Conservation (phyloP, 768 basidiomycete genomes). For the Omphalotus guepiniiformis region DNA sequence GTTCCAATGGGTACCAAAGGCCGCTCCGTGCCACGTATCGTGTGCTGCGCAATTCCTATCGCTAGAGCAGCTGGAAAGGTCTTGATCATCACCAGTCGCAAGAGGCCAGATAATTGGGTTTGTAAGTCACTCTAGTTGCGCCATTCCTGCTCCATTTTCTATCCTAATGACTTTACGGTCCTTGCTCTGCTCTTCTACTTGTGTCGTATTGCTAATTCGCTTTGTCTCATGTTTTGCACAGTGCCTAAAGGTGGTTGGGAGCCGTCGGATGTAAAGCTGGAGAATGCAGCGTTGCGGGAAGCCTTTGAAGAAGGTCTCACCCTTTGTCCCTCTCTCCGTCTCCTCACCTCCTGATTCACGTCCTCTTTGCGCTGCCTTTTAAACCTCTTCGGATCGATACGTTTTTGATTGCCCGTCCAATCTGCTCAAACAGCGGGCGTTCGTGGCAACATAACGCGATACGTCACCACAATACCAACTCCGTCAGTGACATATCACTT, state of each 20-base stretch:
- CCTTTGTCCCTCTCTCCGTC: conserved; percentile 73
- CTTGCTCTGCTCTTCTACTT: conserved; percentile 5
- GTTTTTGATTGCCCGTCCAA: conserved; percentile 8
- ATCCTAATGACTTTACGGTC: not conserved
- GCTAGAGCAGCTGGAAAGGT: conserved; percentile 69
- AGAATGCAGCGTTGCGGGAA: conserved; percentile 88
- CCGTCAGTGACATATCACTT: conserved; percentile 84
- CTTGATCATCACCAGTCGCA: conserved; percentile 81
- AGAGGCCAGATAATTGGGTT: conserved; percentile 78
- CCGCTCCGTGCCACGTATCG: conserved; percentile 75
- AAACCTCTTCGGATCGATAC: conserved; percentile 19
- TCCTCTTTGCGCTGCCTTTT: conserved; percentile 28
- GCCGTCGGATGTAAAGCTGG: conserved; percentile 71
- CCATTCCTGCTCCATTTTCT: not conserved
- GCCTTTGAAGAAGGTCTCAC: conserved; percentile 96
- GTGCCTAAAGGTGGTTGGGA: conserved; percentile 96
- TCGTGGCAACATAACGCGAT: conserved; percentile 81
- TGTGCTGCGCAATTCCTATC: conserved; percentile 89
- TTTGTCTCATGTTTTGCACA: conserved; percentile 23
- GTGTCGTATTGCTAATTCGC: conserved; percentile 2
- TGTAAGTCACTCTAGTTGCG: conserved; percentile 54
- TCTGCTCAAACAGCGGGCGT: conserved; percentile 65
- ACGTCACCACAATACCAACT: conserved; percentile 76
- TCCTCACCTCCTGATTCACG: conserved; percentile 65
- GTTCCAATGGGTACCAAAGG: conserved; percentile 75